phyloP scores from a whole-genome alignment of 345 rosid genomes.

The Sonneratia alba region DNA sequence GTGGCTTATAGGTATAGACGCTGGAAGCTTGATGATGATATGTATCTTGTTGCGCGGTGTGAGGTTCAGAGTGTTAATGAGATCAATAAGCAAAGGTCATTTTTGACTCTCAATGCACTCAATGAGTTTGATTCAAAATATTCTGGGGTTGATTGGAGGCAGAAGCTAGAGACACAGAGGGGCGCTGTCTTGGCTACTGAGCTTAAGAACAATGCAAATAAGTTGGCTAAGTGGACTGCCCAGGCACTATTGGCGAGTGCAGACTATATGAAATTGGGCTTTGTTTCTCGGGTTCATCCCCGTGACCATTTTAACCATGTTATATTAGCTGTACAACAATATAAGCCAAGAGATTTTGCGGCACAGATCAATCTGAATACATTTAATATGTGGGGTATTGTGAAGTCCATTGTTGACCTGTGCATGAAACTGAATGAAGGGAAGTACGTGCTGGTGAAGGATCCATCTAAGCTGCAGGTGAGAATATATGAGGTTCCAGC shows the following conservation, averaged over 20 bases:
- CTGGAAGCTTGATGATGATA: slow-evolving; percentile 83
- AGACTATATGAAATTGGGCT: slow-evolving; percentile 94
- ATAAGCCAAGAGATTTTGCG: slow-evolving; percentile 86
- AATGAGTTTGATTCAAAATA: slow-evolving; percentile 93
- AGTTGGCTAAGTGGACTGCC: slow-evolving; percentile 94
- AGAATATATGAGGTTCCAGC: slow-evolving; percentile 93
- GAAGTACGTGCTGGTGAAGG: slow-evolving; percentile 85
- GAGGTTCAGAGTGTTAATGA: slow-evolving; percentile 88
- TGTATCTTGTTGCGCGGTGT: slow-evolving; percentile 73
- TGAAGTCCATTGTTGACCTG: slow-evolving; percentile 82
- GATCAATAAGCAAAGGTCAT: slow-evolving; percentile 64
- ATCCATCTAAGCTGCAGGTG: slow-evolving; percentile 86
- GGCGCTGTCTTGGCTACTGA: slow-evolving; percentile 96
- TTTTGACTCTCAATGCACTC: slow-evolving; percentile 79
- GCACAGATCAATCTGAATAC: slow-evolving; percentile 85
- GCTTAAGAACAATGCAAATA: slow-evolving; percentile 90
- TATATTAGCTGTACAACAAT: slow-evolving; percentile 74
- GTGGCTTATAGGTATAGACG: slow-evolving; percentile 86
- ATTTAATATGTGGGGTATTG: slow-evolving; percentile 93
- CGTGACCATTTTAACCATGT: slow-evolving; percentile 97
- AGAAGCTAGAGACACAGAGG: slow-evolving; percentile 97
- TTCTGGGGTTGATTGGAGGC: slow-evolving; percentile 98
- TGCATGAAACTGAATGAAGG: slow-evolving; percentile 92
- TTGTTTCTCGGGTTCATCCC: slow-evolving; percentile 94
- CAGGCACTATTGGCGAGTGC: slow-evolving; percentile 86